Conservation (phyloP, 164 flowering plant genomes). For the Malania oleifera region DNA sequence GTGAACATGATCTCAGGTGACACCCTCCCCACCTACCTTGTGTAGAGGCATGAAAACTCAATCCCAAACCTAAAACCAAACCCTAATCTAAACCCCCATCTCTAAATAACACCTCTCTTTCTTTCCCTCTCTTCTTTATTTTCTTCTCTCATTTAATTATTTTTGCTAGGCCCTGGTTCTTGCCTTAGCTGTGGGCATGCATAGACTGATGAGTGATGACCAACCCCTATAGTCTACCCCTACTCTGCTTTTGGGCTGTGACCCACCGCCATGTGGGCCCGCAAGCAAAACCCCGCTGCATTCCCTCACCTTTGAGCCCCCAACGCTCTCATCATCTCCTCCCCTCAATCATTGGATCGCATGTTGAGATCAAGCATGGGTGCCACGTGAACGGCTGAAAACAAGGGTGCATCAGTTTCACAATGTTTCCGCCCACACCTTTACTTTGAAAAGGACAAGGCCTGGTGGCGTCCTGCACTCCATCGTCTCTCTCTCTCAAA, state of each 20-base stretch:
- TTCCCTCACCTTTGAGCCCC: not conserved
- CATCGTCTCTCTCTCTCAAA: slow-evolving; percentile 18
- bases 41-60: too few relatives aligned
- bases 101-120: too few relatives aligned
- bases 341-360: not conserved
- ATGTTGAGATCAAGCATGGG: not conserved
- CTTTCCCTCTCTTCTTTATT: too few relatives aligned
- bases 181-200: slow-evolving; percentile 4
- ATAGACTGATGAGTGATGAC: too few relatives aligned
- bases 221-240: too few relatives aligned
- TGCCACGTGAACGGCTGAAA: slow-evolving; percentile 4
- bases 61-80: too few relatives aligned
- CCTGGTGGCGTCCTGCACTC: slow-evolving; percentile 17
- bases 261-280: slow-evolving; percentile 10
- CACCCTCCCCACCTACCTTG: too few relatives aligned
- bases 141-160: too few relatives aligned
- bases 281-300: too few relatives aligned
- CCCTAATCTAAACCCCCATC: too few relatives aligned
- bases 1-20: too few relatives aligned
- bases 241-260: slow-evolving; percentile 3
- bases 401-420: not conserved
- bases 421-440: not conserved
- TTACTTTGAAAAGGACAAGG: slow-evolving; percentile 13
- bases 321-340: not conserved
- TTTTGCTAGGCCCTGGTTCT: too few relatives aligned